Percentiles rank a stretch among this genome's conserved stretches.
phyloP scores from a whole-genome alignment of 805 yeast genomes.

The Limtongia smithiae region DNA sequence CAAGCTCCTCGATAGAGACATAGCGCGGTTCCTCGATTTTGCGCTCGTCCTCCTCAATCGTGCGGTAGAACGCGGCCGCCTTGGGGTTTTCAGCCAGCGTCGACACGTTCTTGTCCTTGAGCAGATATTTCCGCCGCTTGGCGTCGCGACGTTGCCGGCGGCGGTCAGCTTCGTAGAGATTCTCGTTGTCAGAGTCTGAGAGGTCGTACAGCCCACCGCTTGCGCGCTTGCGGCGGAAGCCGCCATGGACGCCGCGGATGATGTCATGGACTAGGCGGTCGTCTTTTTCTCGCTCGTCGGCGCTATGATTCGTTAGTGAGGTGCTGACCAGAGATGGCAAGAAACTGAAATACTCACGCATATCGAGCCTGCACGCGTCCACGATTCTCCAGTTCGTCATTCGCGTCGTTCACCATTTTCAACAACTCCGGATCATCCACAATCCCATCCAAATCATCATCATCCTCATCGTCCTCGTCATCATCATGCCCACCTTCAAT shows the following conservation, averaged over 20 bases:
- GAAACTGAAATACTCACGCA: constrained; percentile 37
- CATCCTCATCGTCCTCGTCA: constrained; percentile 41
- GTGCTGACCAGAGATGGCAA: neutral
- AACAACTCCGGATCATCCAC: constrained; percentile 46
- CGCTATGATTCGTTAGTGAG: constrained; percentile 8
- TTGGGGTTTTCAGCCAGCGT: constrained; percentile 50
- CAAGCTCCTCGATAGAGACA: constrained; percentile 17
- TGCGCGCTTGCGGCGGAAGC: constrained; percentile 58
- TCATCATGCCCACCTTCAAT: constrained; percentile 73
- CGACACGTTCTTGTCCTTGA: constrained; percentile 41
- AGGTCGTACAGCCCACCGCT: constrained; percentile 57
- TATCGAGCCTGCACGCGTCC: constrained; percentile 52
- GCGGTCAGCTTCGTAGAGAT: constrained; percentile 43
- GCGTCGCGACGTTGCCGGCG: constrained; percentile 38
- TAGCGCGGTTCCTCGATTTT: constrained; percentile 9
- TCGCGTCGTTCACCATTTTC: constrained; percentile 66
- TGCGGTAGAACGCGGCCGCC: constrained; percentile 63
- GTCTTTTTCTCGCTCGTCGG: constrained; percentile 53
- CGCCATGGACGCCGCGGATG: constrained; percentile 52
- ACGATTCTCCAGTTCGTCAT: constrained; percentile 44
- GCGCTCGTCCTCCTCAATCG: constrained; percentile 50
- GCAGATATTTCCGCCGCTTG: constrained; percentile 48
- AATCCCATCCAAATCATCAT: constrained; percentile 53
- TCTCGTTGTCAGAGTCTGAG: constrained; percentile 72
- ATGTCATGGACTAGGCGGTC: constrained; percentile 64